Conservation (phyloP, 495 filamentous ascomycete genomes). For the Parathielavia hyrcaniae region DNA sequence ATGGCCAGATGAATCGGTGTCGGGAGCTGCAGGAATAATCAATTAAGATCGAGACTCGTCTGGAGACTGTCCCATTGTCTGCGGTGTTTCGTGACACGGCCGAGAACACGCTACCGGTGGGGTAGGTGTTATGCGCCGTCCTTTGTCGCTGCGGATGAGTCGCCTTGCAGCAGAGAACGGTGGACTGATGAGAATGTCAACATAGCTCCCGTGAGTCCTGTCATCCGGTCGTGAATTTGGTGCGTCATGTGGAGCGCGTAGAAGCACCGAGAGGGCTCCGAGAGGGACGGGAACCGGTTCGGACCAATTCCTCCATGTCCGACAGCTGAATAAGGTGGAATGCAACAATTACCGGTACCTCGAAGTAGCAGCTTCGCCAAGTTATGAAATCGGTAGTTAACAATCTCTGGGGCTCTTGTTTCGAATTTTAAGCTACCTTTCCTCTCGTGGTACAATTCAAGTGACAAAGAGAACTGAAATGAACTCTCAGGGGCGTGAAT, state of each 20-base stretch:
- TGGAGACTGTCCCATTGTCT: background rate
- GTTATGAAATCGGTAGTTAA: too few relatives aligned
- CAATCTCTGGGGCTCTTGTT: too few relatives aligned
- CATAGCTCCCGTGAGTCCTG: too few relatives aligned
- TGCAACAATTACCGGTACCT: too few relatives aligned
- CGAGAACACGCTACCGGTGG: background rate
- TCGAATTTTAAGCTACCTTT: too few relatives aligned
- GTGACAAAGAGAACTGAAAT: too few relatives aligned
- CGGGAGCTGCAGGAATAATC: background rate
- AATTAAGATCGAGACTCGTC: background rate
- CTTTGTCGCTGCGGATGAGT: background rate
- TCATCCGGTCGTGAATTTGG: background rate
- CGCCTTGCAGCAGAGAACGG: background rate
- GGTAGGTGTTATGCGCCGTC: background rate
- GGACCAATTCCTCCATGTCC: too few relatives aligned
- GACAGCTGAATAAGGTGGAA: too few relatives aligned
- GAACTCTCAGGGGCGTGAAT: too few relatives aligned
- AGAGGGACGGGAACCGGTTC: background rate
- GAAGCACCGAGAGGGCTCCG: conserved; percentile 1
- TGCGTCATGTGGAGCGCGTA: background rate
- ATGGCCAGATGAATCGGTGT: background rate
- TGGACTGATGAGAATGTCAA: too few relatives aligned
- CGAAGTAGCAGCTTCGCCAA: too few relatives aligned
- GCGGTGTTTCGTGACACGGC: background rate
- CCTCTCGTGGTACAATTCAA: too few relatives aligned